Evolutionary conservation across 768 basidiomycete genomes (phyloP).

Genomic region (Arthromyces matolae): DNA sequence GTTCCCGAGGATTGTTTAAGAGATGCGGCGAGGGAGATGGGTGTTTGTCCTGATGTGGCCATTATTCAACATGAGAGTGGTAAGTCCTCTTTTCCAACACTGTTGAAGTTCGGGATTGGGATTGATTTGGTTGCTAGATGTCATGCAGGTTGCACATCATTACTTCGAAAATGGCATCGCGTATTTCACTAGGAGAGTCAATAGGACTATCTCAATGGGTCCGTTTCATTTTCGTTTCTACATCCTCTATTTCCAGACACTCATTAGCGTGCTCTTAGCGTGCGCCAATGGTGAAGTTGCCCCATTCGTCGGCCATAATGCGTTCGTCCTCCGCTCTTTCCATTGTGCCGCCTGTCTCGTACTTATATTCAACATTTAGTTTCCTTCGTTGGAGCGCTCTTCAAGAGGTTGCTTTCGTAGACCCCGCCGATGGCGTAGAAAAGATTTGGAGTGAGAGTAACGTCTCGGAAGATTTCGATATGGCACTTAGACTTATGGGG

Average conservation of each 20-base stretch:
- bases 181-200: constrained; percentile 80
- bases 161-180: constrained; percentile 90
- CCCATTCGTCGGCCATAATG: constrained; percentile 84
- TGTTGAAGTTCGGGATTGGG: not conserved
- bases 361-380: constrained; percentile 13
- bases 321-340: constrained; percentile 25
- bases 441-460: constrained; percentile 79
- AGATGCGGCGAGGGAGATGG: constrained; percentile 82
- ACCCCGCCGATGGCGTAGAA: constrained; percentile 56
- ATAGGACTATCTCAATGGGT: constrained; percentile 72
- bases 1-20: constrained; percentile 83
- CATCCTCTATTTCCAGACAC: constrained; percentile 10
- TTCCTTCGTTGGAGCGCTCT: constrained; percentile 85
- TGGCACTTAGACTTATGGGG: constrained; percentile 61
- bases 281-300: constrained; percentile 79
- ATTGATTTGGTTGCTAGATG: constrained; percentile 37
- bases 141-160: constrained; percentile 81
- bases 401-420: constrained; percentile 77
- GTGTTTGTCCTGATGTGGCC: constrained; percentile 67
- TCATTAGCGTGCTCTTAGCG: too few relatives aligned
- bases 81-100: constrained; percentile 24
- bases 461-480: constrained; percentile 82
- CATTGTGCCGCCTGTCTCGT: not conserved
- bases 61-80: constrained; percentile 86
- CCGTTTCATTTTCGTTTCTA: constrained; percentile 28